Base-by-base conservation (phyloP, 208 protist species). In the Novymonas esmeraldas region DNA sequence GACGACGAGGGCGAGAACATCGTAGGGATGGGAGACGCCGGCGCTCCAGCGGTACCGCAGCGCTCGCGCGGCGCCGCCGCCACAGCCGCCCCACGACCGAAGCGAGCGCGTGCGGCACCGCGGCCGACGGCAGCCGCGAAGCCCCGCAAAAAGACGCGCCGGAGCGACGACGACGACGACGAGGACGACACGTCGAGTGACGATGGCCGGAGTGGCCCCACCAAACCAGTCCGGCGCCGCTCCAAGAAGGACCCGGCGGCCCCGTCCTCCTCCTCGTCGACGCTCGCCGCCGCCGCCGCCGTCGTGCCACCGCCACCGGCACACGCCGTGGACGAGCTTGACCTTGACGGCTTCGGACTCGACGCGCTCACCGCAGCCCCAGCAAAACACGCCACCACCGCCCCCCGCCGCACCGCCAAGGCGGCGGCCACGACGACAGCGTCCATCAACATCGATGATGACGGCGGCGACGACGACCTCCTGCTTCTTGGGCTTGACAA, bases 321-420 rank as follows among this genome's bases (percentile, higher is more conserved):
- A n/a, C n/a, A n/a, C n/a, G n/a, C n/a, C n/a, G n/a, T n/a, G n/a
- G n/a, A 82, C 36, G 85, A 93, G 64, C 87, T 93, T 50, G 82
- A 88, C 61, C 58, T 96, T 13, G 84, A 93, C 46, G 66, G 78
- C 45, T 94, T 95, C 68, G 90, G 90, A 13, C 78, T 95, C 39
- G 85, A 90, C 46, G 90, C 90, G 10, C 59, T 95, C 0, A 36
- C 70, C 28, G 31, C 52, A 0, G n/a, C 54, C 6, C 36, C 54
- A 2, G 34, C 18, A 56, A 28, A 13, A 0, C 24, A 51, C 46
- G 18, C 44, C 10, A 42, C 70, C 20, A 38, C 48, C 2, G 52
- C 62, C 28, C 24, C 56, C 24, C 54, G n/a, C n/a, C n/a, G n/a
- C n/a, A n/a, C 51, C 2, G 28, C 66, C 9, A 26, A 5, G 41